Base-by-base conservation (phyloP, 345 rosid species). In the Arabis hirsuta region DNA sequence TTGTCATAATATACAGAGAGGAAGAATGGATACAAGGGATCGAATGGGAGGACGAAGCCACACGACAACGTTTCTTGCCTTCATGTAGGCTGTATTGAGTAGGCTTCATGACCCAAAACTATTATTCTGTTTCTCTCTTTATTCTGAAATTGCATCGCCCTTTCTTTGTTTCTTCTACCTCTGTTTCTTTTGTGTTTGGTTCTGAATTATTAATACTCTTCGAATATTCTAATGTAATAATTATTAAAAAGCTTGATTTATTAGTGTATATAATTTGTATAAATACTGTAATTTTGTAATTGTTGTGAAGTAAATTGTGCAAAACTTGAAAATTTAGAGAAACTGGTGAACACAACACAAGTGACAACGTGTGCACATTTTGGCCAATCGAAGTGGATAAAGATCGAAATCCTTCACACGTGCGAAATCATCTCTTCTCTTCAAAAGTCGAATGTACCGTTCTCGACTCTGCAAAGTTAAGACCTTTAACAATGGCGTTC, bases 311-410 rank as follows among this genome's bases (percentile, higher is more conserved):
- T 36, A 22, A 55, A 39, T 16, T 55, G 50, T 5, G 38, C 46
- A 73, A 55, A 32, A 46, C 42, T 55, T 20, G 47, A 20, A 36
- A 43, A 0, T 44, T 5, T 4, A n/a, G n/a, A n/a, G 12, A 57
- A 56, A 43, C 45, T 10, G 53, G 47, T 46, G 79, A 55, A 55
- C 32, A 64, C 2, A 63, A 47, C 31, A 63, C 1, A 50, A 56
- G 10, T 63, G 55, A 41, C 67, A 32, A 70, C 80, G 80, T 76
- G 80, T 41, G 4, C 62, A 51, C 43, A 31, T 2, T 51, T 41
- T 24, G 13, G 44, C 79, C 80, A 76, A 42, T 2, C 56, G 64
- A 70, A 70, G 76, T 76, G 62, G 80, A 76, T 70, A 50, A 74
- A 59, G 20, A 53, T 12, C 1, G 22, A 57, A 48, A 43, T 41